Conservation (phyloP, 495 filamentous ascomycete species). For the Hypoxylon lienhwacheense region DNA sequence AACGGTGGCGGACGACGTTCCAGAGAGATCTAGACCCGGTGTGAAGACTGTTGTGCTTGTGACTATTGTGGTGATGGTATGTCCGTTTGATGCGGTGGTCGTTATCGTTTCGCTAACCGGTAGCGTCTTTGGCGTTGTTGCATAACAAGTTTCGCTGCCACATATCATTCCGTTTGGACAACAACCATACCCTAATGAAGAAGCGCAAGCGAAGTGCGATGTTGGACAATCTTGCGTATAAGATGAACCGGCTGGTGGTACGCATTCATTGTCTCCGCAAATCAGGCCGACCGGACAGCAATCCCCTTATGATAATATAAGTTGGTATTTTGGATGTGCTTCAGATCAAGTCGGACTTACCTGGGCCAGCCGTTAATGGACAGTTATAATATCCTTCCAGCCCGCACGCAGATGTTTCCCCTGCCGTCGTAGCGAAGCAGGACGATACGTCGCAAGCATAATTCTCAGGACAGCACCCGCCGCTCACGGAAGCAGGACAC, state of each 20-base stretch:
- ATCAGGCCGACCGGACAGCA: conserved; percentile 40
- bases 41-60: conserved; percentile 37
- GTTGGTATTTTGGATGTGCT: neutral
- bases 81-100: conserved; percentile 40
- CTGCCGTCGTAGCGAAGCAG: conserved; percentile 49
- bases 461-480: conserved; percentile 48
- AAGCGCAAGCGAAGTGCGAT: conserved; percentile 44
- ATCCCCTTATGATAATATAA: conserved; percentile 20
- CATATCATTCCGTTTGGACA: conserved; percentile 46
- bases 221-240: conserved; percentile 35
- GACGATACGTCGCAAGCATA: conserved; percentile 49
- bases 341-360: conserved; percentile 17
- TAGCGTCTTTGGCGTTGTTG: conserved; percentile 38
- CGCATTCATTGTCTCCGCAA: conserved; percentile 39
- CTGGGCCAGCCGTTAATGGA: conserved; percentile 21
- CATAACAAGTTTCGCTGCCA: conserved; percentile 43
- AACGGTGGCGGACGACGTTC: conserved; percentile 15
- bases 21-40: conserved; percentile 24
- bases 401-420: conserved; percentile 42
- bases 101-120: conserved; percentile 38
- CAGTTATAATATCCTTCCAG: conserved; percentile 41
- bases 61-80: conserved; percentile 34
- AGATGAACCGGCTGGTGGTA: conserved; percentile 35
- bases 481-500: conserved; percentile 43
- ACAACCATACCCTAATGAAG: conserved; percentile 45